A percentile compares a stretch with the other conserved stretches of the same genome.
These are phyloP conservation scores for Apiospora malaysiana DNA, from an alignment of 2,329 filamentous ascomycete genomes.

Conservation along the genomic window DNA sequence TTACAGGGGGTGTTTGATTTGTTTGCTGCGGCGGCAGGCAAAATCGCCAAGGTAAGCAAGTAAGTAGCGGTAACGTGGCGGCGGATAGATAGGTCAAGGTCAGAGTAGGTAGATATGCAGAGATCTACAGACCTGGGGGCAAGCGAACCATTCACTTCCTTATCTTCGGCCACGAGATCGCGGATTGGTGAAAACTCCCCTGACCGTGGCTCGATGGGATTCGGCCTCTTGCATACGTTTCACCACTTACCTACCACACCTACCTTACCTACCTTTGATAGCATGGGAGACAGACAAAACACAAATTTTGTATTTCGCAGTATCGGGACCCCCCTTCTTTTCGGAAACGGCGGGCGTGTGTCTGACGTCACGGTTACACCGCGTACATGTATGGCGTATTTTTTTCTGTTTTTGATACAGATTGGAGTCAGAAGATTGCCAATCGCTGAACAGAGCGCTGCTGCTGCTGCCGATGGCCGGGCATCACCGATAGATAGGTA, in stretches of 20 bases:
- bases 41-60: not conserved
- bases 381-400: constrained; percentile 5
- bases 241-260: not conserved
- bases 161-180: constrained; percentile 11
- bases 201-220: not conserved
- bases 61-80: constrained; percentile 7
- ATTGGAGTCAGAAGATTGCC: not conserved
- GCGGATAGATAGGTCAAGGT: not conserved
- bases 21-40: constrained; percentile 6
- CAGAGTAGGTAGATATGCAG: not conserved
- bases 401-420: not conserved
- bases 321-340: not conserved
- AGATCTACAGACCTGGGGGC: not conserved
- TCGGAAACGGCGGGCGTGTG: constrained; percentile 8
- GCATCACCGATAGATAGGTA: not conserved
- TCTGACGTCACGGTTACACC: constrained; percentile 8
- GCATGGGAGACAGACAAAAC: too few species aligned
- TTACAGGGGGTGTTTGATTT: not conserved
- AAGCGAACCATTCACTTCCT: constrained; percentile 4
- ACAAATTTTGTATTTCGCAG: not conserved
- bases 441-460: not conserved
- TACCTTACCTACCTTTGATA: not conserved
- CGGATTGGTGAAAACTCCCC: constrained; percentile 6
- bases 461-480: not conserved
- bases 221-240: not conserved